Conservation (phyloP, 2,329 filamentous ascomycete species). For the Microsporum canis region DNA sequence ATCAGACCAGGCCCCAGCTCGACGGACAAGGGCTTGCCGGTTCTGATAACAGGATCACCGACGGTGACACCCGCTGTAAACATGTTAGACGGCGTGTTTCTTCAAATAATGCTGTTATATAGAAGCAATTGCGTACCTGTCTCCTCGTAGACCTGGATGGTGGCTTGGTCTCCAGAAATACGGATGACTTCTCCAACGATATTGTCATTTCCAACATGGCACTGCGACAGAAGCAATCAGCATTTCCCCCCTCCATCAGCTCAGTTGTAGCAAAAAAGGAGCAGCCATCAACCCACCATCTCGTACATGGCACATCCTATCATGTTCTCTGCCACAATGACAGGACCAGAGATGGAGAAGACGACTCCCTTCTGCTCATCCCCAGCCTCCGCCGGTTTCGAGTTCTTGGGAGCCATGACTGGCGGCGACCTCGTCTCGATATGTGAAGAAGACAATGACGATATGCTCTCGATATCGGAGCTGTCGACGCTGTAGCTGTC, state of each 20-base stretch:
- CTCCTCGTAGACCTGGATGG: conserved; percentile 98
- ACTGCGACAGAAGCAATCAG: conserved; percentile 40
- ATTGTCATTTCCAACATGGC: conserved; percentile 81
- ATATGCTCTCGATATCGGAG: conserved; percentile 11
- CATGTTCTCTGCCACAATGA: conserved; percentile 97
- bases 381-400: conserved; percentile 37
- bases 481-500: neutral
- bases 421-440: conserved; percentile 6
- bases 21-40: conserved; percentile 91
- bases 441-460: conserved; percentile 13
- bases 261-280: neutral
- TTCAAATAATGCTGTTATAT: neutral
- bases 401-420: conserved; percentile 35
- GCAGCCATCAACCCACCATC: conserved; percentile 47
- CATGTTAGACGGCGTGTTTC: neutral
- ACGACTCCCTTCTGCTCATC: conserved; percentile 52
- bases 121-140: conserved; percentile 55
- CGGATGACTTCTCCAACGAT: conserved; percentile 97
- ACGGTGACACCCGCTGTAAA: conserved; percentile 71
- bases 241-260: conserved; percentile 1
- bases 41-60: conserved; percentile 81
- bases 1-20: conserved; percentile 93
- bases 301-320: conserved; percentile 99
- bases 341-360: conserved; percentile 69
- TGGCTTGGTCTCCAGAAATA: conserved; percentile 89